Conservation (phyloP, 768 basidiomycete genomes). For the Pisolithus sp. region DNA sequence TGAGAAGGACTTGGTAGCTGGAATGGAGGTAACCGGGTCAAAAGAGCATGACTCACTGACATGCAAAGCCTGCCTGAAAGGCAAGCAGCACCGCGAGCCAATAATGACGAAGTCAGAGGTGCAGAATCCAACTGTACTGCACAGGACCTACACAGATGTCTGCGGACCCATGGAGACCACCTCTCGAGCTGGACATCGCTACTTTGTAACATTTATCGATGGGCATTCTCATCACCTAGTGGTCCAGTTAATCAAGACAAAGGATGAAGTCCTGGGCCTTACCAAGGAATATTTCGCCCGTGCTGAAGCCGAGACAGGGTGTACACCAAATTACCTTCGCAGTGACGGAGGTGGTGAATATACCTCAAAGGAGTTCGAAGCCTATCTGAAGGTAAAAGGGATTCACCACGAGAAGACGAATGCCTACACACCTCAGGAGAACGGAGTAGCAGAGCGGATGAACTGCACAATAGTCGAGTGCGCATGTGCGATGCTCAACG, state of each 20-base stretch:
- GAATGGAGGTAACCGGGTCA: not conserved
- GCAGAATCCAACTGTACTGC: no score
- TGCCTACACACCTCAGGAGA: constrained; percentile 33
- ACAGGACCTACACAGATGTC: no score
- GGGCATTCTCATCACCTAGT: no score
- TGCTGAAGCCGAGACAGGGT: constrained; percentile 9
- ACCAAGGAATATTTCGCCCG: constrained; percentile 9
- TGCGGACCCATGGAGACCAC: no score
- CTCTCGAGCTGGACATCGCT: no score
- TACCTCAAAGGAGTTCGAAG: not conserved
- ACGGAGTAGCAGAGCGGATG: constrained; percentile 35
- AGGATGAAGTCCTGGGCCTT: constrained; percentile 5
- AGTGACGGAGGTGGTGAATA: constrained; percentile 22
- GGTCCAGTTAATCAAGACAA: no score
- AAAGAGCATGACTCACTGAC: not conserved
- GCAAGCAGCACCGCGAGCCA: no score
- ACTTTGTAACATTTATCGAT: no score
- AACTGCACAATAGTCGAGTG: constrained; percentile 32
- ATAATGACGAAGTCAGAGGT: no score
- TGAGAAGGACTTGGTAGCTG: constrained; percentile 2
- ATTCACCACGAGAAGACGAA: constrained; percentile 14
- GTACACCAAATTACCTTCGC: constrained; percentile 12
- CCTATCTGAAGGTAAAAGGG: constrained; percentile 6
- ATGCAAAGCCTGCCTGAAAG: no score
- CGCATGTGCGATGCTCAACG: constrained; percentile 23